Percentiles rank a stretch among this genome's conserved stretches.
phyloP scores from a whole-genome alignment of 352 stramenopile species.

The Globisporangium cederbergense region DNA sequence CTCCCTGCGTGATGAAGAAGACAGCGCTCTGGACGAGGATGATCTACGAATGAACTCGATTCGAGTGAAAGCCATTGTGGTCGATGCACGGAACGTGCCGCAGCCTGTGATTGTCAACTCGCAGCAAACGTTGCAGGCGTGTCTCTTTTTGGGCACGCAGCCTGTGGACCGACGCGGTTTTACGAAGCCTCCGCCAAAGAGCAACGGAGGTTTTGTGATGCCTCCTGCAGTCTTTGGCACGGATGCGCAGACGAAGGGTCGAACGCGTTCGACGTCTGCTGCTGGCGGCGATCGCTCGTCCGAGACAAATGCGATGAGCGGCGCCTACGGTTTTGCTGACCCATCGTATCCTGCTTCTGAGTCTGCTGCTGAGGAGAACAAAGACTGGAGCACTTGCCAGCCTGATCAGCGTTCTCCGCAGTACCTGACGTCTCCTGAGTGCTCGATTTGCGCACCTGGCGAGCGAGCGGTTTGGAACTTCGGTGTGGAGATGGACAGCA shows the following conservation, averaged over 20 bases:
- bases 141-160: constrained; percentile 82
- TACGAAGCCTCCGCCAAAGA: constrained; percentile 83
- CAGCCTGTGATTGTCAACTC: constrained; percentile 86
- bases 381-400: constrained; percentile 87
- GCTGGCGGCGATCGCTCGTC: constrained; percentile 61
- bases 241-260: constrained; percentile 60
- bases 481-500: constrained; percentile 80
- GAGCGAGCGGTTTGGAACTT: constrained; percentile 89
- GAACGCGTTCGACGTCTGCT: constrained; percentile 54
- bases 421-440: constrained; percentile 62
- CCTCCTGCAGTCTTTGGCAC: constrained; percentile 40
- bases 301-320: constrained; percentile 42
- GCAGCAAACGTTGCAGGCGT: constrained; percentile 84
- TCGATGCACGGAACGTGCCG: constrained; percentile 84
- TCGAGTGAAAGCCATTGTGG: constrained; percentile 83
- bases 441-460: constrained; percentile 71
- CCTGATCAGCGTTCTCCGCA: constrained; percentile 76
- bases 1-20: constrained; percentile 70
- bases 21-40: constrained; percentile 61
- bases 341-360: constrained; percentile 55
- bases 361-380: constrained; percentile 77
- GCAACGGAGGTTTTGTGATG: constrained; percentile 83
- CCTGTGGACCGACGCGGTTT: constrained; percentile 82
- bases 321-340: constrained; percentile 52
- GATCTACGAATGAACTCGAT: constrained; percentile 87